Percentiles rank a stretch among this genome's conserved stretches.
Conservation (phyloP, 305 asterid genomes). For the Fraxinus dipetala region DNA sequence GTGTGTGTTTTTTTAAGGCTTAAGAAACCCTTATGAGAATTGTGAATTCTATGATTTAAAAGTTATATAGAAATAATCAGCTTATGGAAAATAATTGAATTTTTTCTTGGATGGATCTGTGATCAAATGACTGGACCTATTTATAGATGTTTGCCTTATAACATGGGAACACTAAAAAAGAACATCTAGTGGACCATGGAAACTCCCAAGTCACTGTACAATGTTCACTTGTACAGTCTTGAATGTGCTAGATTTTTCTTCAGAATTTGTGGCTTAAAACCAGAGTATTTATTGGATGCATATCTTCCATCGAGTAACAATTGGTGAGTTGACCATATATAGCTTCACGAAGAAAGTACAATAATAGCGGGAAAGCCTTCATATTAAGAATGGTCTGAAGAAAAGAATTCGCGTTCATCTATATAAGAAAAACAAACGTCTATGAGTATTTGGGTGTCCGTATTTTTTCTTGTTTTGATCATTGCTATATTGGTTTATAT, state of each 20-base stretch:
- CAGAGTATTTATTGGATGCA: not conserved
- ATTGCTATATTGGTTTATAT: not conserved
- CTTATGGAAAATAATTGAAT: not conserved
- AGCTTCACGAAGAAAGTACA: not conserved
- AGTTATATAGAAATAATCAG: not conserved
- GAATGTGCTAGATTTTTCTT: constrained; percentile 20
- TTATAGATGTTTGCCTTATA: constrained; percentile 15
- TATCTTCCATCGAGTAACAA: not conserved
- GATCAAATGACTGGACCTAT: constrained; percentile 16
- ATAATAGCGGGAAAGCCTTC: not conserved
- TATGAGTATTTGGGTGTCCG: not conserved
- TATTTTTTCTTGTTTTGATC: not conserved
- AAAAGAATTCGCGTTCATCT: not conserved
- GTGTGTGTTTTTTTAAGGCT: not conserved
- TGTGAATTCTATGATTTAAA: not conserved
- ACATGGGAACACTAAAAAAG: not conserved
- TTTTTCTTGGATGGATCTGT: not conserved
- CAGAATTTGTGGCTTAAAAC: not conserved
- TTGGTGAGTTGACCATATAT: not conserved
- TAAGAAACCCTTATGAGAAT: not conserved
- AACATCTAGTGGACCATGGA: constrained; percentile 28
- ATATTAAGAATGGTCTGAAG: not conserved
- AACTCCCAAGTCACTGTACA: constrained; percentile 28
- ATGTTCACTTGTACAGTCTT: constrained; percentile 11
- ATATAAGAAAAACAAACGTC: not conserved